Conservation (phyloP, 768 basidiomycete species). For the Phanerodontia chrysosporium region DNA sequence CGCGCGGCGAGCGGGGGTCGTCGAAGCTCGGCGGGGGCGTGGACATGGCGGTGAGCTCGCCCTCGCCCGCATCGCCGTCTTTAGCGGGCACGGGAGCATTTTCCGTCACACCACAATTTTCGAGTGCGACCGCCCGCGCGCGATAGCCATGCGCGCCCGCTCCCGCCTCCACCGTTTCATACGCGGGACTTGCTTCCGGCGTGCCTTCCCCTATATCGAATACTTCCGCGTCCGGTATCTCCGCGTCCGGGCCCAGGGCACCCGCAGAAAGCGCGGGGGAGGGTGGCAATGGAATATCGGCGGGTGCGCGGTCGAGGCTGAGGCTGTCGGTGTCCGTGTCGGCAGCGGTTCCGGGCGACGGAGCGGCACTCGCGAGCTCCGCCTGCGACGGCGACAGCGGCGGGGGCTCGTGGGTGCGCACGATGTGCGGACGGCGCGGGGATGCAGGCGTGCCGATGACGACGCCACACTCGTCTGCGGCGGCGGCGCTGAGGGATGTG, state of each 20-base stretch:
- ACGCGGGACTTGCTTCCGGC: neutral
- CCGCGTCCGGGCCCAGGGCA: neutral
- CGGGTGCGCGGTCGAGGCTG: neutral
- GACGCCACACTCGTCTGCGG: neutral
- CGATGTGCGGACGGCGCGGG: neutral
- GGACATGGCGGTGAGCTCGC: too few species aligned
- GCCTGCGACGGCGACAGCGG: neutral
- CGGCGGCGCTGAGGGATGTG: neutral
- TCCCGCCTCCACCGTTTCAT: too few species aligned
- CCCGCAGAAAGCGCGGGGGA: neutral
- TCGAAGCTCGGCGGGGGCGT: neutral
- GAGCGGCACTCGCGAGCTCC: neutral
- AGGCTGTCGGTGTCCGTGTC: neutral
- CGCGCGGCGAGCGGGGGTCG: constrained; percentile 1
- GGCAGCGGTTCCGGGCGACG: neutral
- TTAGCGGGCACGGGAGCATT: too few species aligned
- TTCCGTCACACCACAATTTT: too few species aligned
- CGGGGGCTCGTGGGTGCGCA: neutral
- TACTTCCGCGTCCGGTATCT: neutral
- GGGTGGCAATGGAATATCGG: neutral
- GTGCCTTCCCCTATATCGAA: neutral
- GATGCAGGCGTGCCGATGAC: neutral
- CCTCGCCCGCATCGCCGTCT: neutral
- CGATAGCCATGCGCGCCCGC: too few species aligned
- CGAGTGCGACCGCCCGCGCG: too few species aligned